Percentiles rank a stretch among this genome's conserved stretches.
Conservation (phyloP, 352 stramenopile species). For the Peronospora belbahrii region DNA sequence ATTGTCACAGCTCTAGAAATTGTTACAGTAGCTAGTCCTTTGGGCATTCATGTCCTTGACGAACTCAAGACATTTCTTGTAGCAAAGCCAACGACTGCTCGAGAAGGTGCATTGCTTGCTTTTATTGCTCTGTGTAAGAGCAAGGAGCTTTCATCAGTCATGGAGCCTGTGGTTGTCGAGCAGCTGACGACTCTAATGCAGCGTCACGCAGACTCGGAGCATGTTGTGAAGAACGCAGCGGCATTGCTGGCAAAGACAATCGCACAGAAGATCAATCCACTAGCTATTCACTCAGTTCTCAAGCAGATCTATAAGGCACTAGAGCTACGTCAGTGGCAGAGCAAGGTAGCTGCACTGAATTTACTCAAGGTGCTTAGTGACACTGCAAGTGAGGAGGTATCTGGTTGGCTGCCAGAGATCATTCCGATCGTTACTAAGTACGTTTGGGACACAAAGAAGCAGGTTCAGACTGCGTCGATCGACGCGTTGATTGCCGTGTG, state of each 20-base stretch:
- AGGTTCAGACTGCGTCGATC: conserved; percentile 82
- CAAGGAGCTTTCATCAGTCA: conserved; percentile 33
- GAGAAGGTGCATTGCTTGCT: conserved; percentile 45
- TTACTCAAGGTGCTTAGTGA: conserved; percentile 69
- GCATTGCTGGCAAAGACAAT: conserved; percentile 27
- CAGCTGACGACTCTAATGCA: conserved; percentile 45
- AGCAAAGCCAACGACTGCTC: conserved; percentile 38
- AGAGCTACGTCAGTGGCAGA: conserved; percentile 73
- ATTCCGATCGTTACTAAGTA: conserved; percentile 84
- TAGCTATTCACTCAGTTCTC: conserved; percentile 52
- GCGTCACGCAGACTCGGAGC: conserved; percentile 58
- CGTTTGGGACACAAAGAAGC: conserved; percentile 92
- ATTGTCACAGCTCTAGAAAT: conserved; percentile 40
- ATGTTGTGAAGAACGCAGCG: conserved; percentile 39
- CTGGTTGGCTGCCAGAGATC: conserved; percentile 80
- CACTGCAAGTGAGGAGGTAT: conserved; percentile 59
- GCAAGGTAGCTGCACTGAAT: conserved; percentile 81
- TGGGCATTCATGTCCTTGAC: conserved; percentile 36
- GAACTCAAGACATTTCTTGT: conserved; percentile 35
- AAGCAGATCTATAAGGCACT: conserved; percentile 51
- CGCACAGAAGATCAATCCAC: conserved; percentile 39
- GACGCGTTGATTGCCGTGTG: conserved; percentile 75
- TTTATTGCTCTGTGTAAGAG: conserved; percentile 37
- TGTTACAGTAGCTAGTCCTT: conserved; percentile 27
- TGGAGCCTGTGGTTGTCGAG: conserved; percentile 54